Evolutionary conservation across 139 green algal species (phyloP).

Genomic region (Picochlorum sp.): DNA sequence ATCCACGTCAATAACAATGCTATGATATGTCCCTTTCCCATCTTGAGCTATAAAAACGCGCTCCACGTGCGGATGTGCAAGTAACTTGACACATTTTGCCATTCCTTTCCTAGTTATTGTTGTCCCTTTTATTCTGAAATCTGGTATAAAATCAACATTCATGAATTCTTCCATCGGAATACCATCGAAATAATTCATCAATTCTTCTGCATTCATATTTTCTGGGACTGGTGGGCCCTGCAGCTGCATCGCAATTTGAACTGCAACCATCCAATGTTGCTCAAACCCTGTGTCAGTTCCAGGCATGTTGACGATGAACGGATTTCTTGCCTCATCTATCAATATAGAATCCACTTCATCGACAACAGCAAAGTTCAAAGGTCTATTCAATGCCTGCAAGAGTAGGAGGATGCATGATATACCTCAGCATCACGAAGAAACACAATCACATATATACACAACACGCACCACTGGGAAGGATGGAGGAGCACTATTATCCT

Average conservation of each 20-base stretch:
- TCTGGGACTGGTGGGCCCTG: neutral
- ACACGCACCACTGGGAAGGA: conserved; percentile 12
- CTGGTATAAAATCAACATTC: conserved; percentile 25
- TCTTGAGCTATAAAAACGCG: conserved; percentile 1
- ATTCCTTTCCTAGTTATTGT: conserved; percentile 36
- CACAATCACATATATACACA: neutral
- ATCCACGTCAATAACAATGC: no score
- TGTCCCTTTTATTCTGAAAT: conserved; percentile 14
- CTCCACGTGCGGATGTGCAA: neutral
- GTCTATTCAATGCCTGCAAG: conserved; percentile 35
- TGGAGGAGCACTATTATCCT: conserved; percentile 59
- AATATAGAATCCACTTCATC: conserved; percentile 76
- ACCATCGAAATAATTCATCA: neutral
- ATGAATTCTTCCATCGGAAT: neutral
- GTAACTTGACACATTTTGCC: conserved; percentile 8
- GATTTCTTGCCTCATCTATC: conserved; percentile 67
- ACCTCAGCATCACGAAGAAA: neutral
- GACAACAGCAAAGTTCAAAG: conserved; percentile 74
- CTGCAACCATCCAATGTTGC: conserved; percentile 31
- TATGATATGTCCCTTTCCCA: neutral
- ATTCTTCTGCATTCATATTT: conserved; percentile 5
- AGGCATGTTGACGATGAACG: conserved; percentile 43
- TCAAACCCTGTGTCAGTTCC: neutral
- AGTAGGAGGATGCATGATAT: neutral
- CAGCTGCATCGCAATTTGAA: conserved; percentile 7